These are phyloP conservation scores for Mortierella antarctica DNA, from an alignment of 192 early-diverging fungal species.

Conservation along the genomic window DNA sequence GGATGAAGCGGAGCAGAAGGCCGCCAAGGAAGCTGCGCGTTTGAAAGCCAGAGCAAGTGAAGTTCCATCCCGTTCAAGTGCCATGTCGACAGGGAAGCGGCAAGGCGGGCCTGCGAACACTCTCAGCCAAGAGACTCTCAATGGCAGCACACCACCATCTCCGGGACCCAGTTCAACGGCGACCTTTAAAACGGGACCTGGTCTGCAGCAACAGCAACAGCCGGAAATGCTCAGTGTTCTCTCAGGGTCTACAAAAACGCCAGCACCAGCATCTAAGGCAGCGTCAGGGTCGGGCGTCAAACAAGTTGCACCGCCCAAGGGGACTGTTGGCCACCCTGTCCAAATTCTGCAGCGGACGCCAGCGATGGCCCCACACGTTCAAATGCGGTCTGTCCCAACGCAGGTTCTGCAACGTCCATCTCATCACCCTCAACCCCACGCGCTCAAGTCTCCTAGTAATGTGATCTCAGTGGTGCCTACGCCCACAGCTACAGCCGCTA, in stretches of 20 bases:
- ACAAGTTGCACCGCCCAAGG: not conserved
- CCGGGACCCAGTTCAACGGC: too few relatives aligned
- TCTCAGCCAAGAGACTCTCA: not conserved
- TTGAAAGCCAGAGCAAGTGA: not conserved
- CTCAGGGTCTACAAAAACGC: not conserved
- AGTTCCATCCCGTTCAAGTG: too few relatives aligned
- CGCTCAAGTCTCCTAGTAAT: not conserved
- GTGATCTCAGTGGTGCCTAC: not conserved
- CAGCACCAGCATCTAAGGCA: not conserved
- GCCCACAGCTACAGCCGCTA: not conserved
- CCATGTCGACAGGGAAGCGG: not conserved
- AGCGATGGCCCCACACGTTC: slow-evolving; percentile 13
- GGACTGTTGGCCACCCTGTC: slow-evolving; percentile 4
- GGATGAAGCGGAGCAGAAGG: slow-evolving; percentile 26
- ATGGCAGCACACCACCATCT: not conserved
- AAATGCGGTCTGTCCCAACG: slow-evolving; percentile 33
- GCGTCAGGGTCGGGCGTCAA: not conserved
- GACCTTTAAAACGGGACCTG: too few relatives aligned
- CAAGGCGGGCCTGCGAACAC: not conserved
- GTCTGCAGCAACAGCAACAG: too few relatives aligned
- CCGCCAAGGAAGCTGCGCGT: slow-evolving; percentile 10
- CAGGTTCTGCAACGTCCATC: slow-evolving; percentile 37
- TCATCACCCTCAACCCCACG: slow-evolving; percentile 2
- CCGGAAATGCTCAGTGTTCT: too few relatives aligned
- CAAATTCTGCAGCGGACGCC: slow-evolving; percentile 36